These are phyloP conservation scores for Zostera marina DNA, from an alignment of 116 monocot genomes.

Conservation along the genomic window DNA sequence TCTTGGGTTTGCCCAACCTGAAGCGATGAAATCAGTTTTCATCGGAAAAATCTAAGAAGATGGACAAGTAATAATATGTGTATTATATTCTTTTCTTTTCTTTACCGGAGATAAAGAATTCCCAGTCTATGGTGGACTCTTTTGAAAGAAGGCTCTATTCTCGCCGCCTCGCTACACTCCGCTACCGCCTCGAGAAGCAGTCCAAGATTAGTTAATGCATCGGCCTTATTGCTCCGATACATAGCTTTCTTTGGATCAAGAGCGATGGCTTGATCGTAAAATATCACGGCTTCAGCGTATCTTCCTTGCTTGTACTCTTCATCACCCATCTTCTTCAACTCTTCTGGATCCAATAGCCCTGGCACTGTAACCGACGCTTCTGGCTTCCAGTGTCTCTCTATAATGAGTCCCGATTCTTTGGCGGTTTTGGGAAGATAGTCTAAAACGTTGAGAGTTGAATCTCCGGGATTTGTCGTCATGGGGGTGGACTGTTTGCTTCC, in stretches of 20 bases:
- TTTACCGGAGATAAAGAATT: constrained; percentile 41
- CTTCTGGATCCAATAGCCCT: constrained; percentile 18
- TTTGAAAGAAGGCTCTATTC: constrained; percentile 31
- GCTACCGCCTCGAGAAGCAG: constrained; percentile 37
- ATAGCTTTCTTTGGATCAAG: constrained; percentile 27
- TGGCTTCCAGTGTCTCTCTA: too few species aligned
- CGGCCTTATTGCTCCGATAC: constrained; percentile 66
- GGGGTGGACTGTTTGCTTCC: too few species aligned
- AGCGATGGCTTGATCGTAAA: constrained; percentile 37
- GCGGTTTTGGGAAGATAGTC: too few species aligned
- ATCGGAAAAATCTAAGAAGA: background rate
- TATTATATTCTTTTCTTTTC: background rate
- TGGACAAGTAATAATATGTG: background rate
- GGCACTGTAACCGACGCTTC: background rate
- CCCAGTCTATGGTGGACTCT: constrained; percentile 48
- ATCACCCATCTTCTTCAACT: constrained; percentile 60
- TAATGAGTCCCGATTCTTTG: too few species aligned
- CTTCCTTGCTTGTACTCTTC: constrained; percentile 45
- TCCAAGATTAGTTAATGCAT: constrained; percentile 32
- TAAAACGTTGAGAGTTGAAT: too few species aligned
- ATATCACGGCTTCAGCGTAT: constrained; percentile 34
- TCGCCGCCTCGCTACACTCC: constrained; percentile 46
- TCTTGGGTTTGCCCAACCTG: constrained; percentile 16
- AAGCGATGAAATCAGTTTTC: background rate
- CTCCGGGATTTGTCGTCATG: too few species aligned